A percentile compares a stretch with the other conserved stretches of the same genome.
Evolutionary conservation across 345 rosid species (phyloP).

Genomic region (Carallia pectinifolia): DNA sequence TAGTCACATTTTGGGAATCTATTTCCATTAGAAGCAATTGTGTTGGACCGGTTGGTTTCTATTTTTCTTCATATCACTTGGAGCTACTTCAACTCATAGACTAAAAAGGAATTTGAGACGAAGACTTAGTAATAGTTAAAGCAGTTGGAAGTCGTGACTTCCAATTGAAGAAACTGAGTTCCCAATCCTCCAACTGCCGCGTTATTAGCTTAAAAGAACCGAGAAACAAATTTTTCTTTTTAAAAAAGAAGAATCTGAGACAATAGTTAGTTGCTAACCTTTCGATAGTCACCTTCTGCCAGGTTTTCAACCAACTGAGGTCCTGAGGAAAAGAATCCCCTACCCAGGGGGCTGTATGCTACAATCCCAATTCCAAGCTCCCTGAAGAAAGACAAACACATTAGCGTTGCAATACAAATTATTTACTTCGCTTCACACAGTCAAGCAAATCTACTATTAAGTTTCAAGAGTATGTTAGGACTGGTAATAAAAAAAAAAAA

Average conservation of each 20-base stretch:
- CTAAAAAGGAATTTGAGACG: background rate
- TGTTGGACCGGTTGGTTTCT: background rate
- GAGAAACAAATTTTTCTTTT: too few relatives aligned
- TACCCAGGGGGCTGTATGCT: conserved; percentile 53
- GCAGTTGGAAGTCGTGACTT: too few relatives aligned
- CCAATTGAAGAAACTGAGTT: too few relatives aligned
- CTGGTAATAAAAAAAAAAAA: too few relatives aligned
- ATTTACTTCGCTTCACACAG: too few relatives aligned
- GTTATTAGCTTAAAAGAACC: too few relatives aligned
- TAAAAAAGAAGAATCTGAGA: background rate
- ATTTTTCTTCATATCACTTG: too few relatives aligned
- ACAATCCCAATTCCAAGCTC: conserved; percentile 68
- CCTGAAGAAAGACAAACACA: conserved; percentile 11
- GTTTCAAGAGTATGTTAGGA: too few relatives aligned
- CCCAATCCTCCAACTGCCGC: too few relatives aligned
- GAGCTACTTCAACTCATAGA: background rate
- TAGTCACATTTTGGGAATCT: background rate
- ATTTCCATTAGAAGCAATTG: background rate
- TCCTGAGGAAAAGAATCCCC: conserved; percentile 56
- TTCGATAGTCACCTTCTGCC: conserved; percentile 32
- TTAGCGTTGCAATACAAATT: too few relatives aligned
- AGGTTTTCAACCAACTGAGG: conserved; percentile 44
- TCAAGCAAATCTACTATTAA: too few relatives aligned
- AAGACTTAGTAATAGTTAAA: too few relatives aligned
- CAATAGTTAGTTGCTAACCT: conserved; percentile 20